Base-by-base conservation (phyloP, 2,329 filamentous ascomycete species). In the Botrytis deweyae region DNA sequence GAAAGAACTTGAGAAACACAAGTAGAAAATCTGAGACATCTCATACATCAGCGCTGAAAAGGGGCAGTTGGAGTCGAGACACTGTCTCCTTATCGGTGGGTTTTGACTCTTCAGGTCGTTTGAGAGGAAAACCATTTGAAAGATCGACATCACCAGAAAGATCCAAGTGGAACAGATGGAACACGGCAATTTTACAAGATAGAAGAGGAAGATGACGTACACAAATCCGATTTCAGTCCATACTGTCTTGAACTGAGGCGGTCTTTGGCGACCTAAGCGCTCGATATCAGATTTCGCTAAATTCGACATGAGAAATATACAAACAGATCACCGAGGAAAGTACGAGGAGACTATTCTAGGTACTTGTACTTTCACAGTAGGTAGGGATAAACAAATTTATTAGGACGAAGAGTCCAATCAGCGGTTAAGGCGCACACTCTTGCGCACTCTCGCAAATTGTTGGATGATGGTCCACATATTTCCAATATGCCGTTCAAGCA, bases 141-240 rank as follows among this genome's bases (percentile, higher is more conserved):
- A n/a, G 22, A 63, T 40, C 14, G n/a, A n/a, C 38, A 63, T n/a
- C 61, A 40, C 25, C 38, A 6, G 22, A 18, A n/a, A 40, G 25
- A 42, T n/a, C n/a, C 14, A 63, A n/a, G 40, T 18, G 36, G 18
- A 10, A 58, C 25, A 33, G 33, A 25, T 22, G 10, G 38, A 20
- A 10, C 33, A 69, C 38, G 40, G 65, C 36, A 33, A 69, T 58
- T 29, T 9, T 33, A 29, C n/a, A 25, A 38, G 66, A 16, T 36
- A 40, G 29, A 36, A 29, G 52, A 33, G 52, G 33, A 25, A 25
- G 49, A 42, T 42, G 14, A 69, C 71, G 36, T 52, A 74, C 59
- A 73, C 71, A 64, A 74, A 74, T 44, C 62, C 63, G 46, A 74
- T 61, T 52, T 74, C 73, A 44, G 29, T 46, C 71, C 72, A 73